Evolutionary conservation across 768 basidiomycete genomes (phyloP).

Genomic region (Leccinum uliginosum): DNA sequence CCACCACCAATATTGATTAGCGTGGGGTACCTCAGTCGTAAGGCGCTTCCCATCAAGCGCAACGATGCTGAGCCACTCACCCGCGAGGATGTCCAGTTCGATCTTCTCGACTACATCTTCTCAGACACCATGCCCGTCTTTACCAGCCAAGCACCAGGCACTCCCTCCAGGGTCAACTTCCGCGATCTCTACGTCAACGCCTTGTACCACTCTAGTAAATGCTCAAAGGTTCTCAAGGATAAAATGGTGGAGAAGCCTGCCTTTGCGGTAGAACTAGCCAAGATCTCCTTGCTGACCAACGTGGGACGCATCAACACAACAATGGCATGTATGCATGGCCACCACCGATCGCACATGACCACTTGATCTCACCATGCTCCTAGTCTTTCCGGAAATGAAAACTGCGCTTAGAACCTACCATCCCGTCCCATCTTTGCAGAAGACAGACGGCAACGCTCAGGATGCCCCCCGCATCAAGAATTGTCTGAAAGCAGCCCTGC

Average conservation of each 20-base stretch:
- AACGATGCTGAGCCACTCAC: slow-evolving; percentile 80
- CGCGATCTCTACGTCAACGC: slow-evolving; percentile 81
- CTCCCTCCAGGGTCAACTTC: slow-evolving; percentile 60
- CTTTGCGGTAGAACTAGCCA: slow-evolving; percentile 75
- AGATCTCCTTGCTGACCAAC: slow-evolving; percentile 82
- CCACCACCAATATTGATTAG: slow-evolving; percentile 27
- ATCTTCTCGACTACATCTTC: slow-evolving; percentile 79
- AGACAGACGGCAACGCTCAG: slow-evolving; percentile 83
- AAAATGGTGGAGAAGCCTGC: slow-evolving; percentile 81
- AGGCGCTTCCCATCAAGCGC: slow-evolving; percentile 73
- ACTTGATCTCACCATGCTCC: slow-evolving; percentile 18
- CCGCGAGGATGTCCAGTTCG: slow-evolving; percentile 82
- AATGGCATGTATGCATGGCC: slow-evolving; percentile 64
- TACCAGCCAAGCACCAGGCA: slow-evolving; percentile 55
- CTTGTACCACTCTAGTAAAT: slow-evolving; percentile 74
- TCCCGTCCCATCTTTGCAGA: slow-evolving; percentile 82
- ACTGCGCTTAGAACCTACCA: slow-evolving; percentile 87
- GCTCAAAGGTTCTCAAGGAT: slow-evolving; percentile 83
- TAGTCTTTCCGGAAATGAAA: slow-evolving; percentile 93
- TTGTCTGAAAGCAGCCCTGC: slow-evolving; percentile 75
- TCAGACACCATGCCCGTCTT: slow-evolving; percentile 64
- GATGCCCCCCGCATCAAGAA: slow-evolving; percentile 92
- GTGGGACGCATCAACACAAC: slow-evolving; percentile 92
- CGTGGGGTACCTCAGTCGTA: slow-evolving; percentile 56
- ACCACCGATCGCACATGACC: slow-evolving; percentile 5